These are phyloP conservation scores for Aspergillus fischeri DNA, from an alignment of 2,329 filamentous ascomycete genomes.

Conservation along the genomic window DNA sequence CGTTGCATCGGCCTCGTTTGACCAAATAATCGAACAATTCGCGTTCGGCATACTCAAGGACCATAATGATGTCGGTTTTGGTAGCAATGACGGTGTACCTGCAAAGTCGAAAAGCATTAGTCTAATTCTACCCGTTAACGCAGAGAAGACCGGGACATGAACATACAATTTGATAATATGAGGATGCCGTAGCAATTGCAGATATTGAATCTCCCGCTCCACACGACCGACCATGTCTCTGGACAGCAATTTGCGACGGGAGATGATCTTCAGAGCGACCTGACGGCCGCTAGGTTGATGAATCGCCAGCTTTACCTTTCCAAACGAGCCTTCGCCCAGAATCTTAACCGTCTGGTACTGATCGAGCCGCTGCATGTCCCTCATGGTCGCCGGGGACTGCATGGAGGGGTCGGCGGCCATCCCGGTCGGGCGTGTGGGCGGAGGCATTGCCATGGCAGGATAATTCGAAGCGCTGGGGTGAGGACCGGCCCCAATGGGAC, in stretches of 20 bases:
- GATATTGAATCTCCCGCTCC: constrained; percentile 95
- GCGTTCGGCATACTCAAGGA: constrained; percentile 92
- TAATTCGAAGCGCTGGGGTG: constrained; percentile 23
- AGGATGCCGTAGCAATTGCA: constrained; percentile 90
- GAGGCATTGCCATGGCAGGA: constrained; percentile 37
- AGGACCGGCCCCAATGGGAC: constrained; percentile 14
- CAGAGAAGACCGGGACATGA: constrained; percentile 14
- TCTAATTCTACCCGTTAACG: constrained; percentile 1
- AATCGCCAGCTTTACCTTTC: constrained; percentile 95
- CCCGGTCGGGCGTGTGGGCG: constrained; percentile 31
- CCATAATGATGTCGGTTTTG: constrained; percentile 94
- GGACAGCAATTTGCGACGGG: constrained; percentile 90
- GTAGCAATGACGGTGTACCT: constrained; percentile 98
- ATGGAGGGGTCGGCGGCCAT: constrained; percentile 22
- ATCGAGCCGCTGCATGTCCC: constrained; percentile 77
- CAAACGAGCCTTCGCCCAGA: constrained; percentile 93
- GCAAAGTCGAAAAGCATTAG: constrained; percentile 15
- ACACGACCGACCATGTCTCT: constrained; percentile 97
- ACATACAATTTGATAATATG: constrained; percentile 96
- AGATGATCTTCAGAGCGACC: constrained; percentile 97
- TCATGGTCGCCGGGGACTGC: constrained; percentile 45
- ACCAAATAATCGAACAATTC: constrained; percentile 99
- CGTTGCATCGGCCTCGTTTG: constrained; percentile 83
- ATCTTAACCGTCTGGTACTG: constrained; percentile 89
- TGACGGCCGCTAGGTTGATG: constrained; percentile 90